Evolutionary conservation across 768 basidiomycete genomes (phyloP).

Genomic region (Suillus fuscotomentosus): DNA sequence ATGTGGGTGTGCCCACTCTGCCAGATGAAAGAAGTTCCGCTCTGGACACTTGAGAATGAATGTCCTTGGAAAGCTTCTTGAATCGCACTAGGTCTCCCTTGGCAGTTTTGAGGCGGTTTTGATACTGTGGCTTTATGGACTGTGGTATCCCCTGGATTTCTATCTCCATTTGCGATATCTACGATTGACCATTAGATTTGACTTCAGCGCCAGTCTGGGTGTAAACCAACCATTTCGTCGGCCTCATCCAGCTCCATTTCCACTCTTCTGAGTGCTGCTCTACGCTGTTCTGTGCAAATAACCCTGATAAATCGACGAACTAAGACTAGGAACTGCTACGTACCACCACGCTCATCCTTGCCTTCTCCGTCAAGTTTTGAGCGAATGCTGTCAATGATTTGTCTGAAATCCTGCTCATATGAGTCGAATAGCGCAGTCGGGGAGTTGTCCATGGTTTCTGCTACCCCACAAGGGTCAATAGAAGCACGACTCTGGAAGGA

Average conservation of each 20-base stretch:
- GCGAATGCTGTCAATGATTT: conserved; percentile 72
- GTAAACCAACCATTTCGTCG: conserved; percentile 83
- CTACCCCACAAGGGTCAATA: conserved; percentile 2
- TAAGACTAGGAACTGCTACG: conserved; percentile 21
- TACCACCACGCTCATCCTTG: conserved; percentile 69
- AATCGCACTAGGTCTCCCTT: conserved; percentile 73
- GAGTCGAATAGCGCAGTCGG: conserved; percentile 86
- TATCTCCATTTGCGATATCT: conserved; percentile 99
- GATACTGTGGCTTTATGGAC: conserved; percentile 75
- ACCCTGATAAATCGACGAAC: conserved; percentile 2
- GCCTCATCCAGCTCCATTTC: conserved; percentile 98
- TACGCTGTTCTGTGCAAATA: conserved; percentile 65
- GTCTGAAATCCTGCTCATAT: conserved; percentile 90
- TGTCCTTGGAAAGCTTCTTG: conserved; percentile 80
- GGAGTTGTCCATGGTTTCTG: conserved; percentile 67
- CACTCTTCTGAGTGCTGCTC: conserved; percentile 74
- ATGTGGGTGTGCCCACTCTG: conserved; percentile 35
- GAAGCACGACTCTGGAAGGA: neutral
- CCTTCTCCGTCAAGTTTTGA: conserved; percentile 75
- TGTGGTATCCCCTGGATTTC: conserved; percentile 95
- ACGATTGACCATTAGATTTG: conserved; percentile 4
- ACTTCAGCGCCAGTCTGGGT: neutral
- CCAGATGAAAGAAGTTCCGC: conserved; percentile 71
- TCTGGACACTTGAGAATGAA: conserved; percentile 68
- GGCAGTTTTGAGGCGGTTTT: conserved; percentile 67